phyloP scores from a whole-genome alignment of 192 early-diverging fungal genomes.

The Linnemannia elongata region DNA sequence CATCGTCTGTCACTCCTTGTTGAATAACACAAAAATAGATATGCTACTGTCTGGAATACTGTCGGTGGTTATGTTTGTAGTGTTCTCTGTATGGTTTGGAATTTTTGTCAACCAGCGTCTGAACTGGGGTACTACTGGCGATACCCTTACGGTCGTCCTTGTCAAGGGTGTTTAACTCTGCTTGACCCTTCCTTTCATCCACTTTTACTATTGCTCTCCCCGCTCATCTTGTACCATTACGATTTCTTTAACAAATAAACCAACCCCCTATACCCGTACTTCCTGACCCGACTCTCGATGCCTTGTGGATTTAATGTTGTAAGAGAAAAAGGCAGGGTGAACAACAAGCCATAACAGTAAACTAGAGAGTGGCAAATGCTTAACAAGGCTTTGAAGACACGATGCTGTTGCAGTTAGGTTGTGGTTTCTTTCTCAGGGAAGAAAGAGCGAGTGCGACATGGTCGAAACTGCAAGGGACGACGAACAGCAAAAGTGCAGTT shows the following conservation, averaged over 20 bases:
- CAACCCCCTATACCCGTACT: not conserved
- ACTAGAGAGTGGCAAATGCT: too few species aligned
- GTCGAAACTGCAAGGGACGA: too few species aligned
- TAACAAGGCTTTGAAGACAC: too few species aligned
- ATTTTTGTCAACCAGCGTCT: constrained; percentile 72
- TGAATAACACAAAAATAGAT: constrained; percentile 52
- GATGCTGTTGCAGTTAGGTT: too few species aligned
- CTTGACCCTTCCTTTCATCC: not conserved
- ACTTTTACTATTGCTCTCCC: not conserved
- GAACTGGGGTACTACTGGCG: constrained; percentile 71
- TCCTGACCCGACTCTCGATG: not conserved
- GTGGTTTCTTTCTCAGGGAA: too few species aligned
- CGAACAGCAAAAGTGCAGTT: too few species aligned
- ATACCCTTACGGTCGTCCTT: constrained; percentile 65
- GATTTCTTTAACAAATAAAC: not conserved
- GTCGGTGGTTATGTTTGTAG: constrained; percentile 61
- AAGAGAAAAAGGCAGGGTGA: too few species aligned
- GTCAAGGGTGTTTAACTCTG: constrained; percentile 61
- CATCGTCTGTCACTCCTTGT: too few species aligned
- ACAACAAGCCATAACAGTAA: too few species aligned
- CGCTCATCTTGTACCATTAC: not conserved
- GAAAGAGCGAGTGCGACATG: too few species aligned
- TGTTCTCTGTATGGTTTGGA: constrained; percentile 69
- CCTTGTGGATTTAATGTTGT: too few species aligned
- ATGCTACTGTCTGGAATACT: constrained; percentile 66